Conservation (phyloP, 768 basidiomycete species). For the Trametes cinnabarina region DNA sequence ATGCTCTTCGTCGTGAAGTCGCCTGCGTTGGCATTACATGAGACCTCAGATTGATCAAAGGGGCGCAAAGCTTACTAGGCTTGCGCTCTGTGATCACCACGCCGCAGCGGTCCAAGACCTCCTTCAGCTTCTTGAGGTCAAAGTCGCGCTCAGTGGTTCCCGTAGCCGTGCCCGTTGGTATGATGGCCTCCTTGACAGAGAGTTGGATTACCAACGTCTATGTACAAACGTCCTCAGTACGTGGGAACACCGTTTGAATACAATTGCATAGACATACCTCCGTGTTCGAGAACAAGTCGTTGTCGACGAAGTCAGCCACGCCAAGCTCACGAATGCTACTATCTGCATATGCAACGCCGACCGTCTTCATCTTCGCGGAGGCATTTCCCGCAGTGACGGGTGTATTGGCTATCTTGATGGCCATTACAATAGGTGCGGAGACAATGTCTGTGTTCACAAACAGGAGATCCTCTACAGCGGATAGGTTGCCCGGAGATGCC, state of each 20-base stretch:
- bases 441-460: conserved; percentile 80
- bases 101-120: conserved; percentile 85
- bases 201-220: conserved; percentile 95
- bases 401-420: conserved; percentile 71
- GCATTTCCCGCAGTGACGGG: conserved; percentile 39
- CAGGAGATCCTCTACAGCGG: conserved; percentile 51
- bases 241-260: not conserved
- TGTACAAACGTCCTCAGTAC: not conserved
- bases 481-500: conserved; percentile 77
- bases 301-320: conserved; percentile 89
- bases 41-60: not conserved
- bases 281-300: conserved; percentile 92
- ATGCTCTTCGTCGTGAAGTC: conserved; percentile 83
- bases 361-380: conserved; percentile 62
- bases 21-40: conserved; percentile 42
- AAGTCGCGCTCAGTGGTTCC: conserved; percentile 80
- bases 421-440: conserved; percentile 85
- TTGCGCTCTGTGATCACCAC: conserved; percentile 90
- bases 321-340: conserved; percentile 83
- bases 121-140: conserved; percentile 83
- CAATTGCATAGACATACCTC: conserved; percentile 55
- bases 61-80: conserved; percentile 54
- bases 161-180: conserved; percentile 69
- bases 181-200: conserved; percentile 93
- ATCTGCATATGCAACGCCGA: conserved; percentile 92